These are phyloP conservation scores for Monilinia fructicola DNA, from an alignment of 2,329 filamentous ascomycete species.

Conservation along the genomic window DNA sequence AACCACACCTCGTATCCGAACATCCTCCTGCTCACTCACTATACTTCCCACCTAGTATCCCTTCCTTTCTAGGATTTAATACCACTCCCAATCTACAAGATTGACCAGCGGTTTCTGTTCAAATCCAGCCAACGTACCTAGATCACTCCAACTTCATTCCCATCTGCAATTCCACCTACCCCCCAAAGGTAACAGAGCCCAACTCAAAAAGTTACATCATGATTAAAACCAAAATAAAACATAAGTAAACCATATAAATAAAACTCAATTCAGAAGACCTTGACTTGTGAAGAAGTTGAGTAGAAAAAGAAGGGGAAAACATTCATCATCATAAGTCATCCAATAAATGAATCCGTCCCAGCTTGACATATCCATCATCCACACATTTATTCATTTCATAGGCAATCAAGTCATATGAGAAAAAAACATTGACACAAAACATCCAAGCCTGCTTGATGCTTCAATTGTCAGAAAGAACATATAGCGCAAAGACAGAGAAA, in stretches of 20 bases:
- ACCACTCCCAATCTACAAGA: neutral
- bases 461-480: neutral
- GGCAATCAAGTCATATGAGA: neutral
- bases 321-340: conserved; percentile 5
- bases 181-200: neutral
- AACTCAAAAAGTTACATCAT: neutral
- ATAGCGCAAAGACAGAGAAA: neutral
- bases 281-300: neutral
- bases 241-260: neutral
- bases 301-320: neutral
- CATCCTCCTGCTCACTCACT: neutral
- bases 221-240: conserved; percentile 3
- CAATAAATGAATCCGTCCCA: neutral
- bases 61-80: neutral
- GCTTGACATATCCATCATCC: conserved; percentile 4
- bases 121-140: neutral
- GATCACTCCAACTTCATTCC: neutral
- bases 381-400: neutral
- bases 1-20: neutral
- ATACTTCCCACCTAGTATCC: neutral
- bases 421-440: neutral
- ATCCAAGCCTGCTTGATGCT: conserved; percentile 19
- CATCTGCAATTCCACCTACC: neutral
- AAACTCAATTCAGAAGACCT: neutral
- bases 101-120: neutral